These are phyloP conservation scores for Ceratocystiopsis minuta DNA, from an alignment of 2,329 filamentous ascomycete species.

Conservation along the genomic window DNA sequence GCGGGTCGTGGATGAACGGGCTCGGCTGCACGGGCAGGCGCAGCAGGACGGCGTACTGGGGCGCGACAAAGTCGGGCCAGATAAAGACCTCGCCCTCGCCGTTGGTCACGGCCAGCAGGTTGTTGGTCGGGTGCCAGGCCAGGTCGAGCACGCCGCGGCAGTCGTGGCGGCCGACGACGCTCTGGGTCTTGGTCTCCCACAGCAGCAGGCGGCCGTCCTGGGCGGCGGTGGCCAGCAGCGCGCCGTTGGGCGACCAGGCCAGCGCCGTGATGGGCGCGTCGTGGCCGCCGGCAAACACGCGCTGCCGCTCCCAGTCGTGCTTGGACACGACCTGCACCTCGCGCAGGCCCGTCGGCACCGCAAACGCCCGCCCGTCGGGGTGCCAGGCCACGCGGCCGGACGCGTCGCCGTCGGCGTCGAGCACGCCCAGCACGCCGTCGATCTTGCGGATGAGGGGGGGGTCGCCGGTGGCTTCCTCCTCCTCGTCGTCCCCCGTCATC, in stretches of 20 bases:
- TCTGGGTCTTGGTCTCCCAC: slow-evolving; percentile 84
- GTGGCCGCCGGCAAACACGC: slow-evolving; percentile 62
- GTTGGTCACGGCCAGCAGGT: slow-evolving; percentile 80
- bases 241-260: slow-evolving; percentile 89
- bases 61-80: slow-evolving; percentile 49
- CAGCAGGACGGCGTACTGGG: slow-evolving; percentile 37
- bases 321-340: slow-evolving; percentile 79
- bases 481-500: slow-evolving; percentile 27
- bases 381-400: slow-evolving; percentile 74
- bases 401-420: slow-evolving; percentile 61
- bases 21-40: slow-evolving; percentile 50
- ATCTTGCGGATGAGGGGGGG: slow-evolving; percentile 70
- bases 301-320: slow-evolving; percentile 76
- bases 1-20: slow-evolving; percentile 69
- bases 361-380: slow-evolving; percentile 83
- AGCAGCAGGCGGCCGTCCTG: slow-evolving; percentile 54
- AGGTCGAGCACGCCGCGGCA: slow-evolving; percentile 74
- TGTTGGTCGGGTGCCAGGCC: slow-evolving; percentile 78
- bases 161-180: slow-evolving; percentile 57
- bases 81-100: slow-evolving; percentile 89
- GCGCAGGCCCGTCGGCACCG: slow-evolving; percentile 61
- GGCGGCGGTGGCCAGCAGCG: slow-evolving; percentile 56
- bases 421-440: slow-evolving; percentile 63
- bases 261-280: slow-evolving; percentile 70
- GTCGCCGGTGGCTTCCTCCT: background rate